Base-by-base conservation (phyloP, 768 basidiomycete genomes). In the Imleria badia region DNA sequence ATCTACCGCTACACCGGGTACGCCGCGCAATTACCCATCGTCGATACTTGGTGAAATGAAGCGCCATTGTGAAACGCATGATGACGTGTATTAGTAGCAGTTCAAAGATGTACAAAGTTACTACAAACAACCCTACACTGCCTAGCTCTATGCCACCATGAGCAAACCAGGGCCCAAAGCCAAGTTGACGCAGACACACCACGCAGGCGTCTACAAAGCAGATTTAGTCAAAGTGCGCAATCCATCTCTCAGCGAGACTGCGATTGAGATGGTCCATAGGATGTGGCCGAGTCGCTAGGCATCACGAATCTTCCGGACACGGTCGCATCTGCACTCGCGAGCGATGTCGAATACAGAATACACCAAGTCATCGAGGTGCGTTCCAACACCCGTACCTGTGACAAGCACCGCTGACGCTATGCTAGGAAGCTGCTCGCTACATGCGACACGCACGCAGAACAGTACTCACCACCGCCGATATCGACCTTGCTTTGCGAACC, bases 261-360 rank as follows among this genome's bases (percentile, higher is more conserved):
- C 36, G 42, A 55, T 41, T 57, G 43, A 62, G 42, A 43, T 14
- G 19, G 48, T 51, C 56, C 62, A 41, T 48, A 96, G 94, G 94
- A 98, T 75, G 86, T 89, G 43, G 94, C 97, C 31, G 96, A 98
- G 60, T 87, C 89, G 0, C 72, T 97, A 31, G 86, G 85, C 55
- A 85, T 98, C 52, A 74, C 84, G 14, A 86, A 72, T 44, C 72
- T 99, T 39, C 76, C 90, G 3, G 92, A 95, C 48, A 67, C 79
- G 3, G 89, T 97, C 23, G 89, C 93, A 6, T 85, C 85, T 5
- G 80, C 90, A 0, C 79, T 99, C 23, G 94, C 97, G 1, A 94
- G 91, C 62, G 97, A 99, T 75, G 93, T 98, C 39, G 97, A 98
- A 67, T 98, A 98, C 73, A 80, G 97, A 55, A 82, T 98, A 67